Base-by-base conservation (phyloP, 2,329 filamentous ascomycete genomes). In the Zymoseptoria tritici region DNA sequence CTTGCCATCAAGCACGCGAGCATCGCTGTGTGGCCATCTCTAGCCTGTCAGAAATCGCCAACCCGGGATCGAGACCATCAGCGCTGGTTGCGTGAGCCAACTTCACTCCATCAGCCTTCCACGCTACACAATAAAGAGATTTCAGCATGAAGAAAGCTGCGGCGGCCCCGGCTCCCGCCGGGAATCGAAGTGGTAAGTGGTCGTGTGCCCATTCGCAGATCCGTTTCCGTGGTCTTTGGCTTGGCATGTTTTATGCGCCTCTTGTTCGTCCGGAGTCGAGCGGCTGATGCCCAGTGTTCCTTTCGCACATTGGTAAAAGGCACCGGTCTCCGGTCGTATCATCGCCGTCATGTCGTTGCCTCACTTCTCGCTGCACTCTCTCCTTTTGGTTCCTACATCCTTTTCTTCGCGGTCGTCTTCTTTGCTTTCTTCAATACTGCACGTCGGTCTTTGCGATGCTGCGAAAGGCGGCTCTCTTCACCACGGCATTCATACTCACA, bases 361-460 rank as follows among this genome's bases (percentile, higher is more conserved):
- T 46, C 36, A n/a, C n/a, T 55, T 52, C 52, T 26, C 42, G 9
- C 31, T 49, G 31, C 19, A 52, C 57, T 58, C 49, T 50, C 53
- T 42, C 24, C 60, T 59, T 51, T 56, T 26, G 53, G 21, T 24
- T 50, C 60, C 50, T 24, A 16, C 36, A 46, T 59, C 54, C 36
- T 61, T 49, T 42, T 61, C 50, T 62, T 56, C 49, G 50, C 57
- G 24, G 29, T 57, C 55, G 55, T 54, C 51, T 26, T 57, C 46
- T 60, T 54, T 20, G 53, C 56, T 57, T 21, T 36, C 31, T 60
- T 59, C 60, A 46, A 50, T 52, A 60, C 58, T 57, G 57, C 63
- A 58, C 62, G 59, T 55, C 60, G 52, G 58, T 55, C 21, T 29
- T 52, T n/a, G 56, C 55, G 16, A 65, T 66, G 64, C 54, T 58